Percentiles rank a stretch among this genome's conserved stretches.
Conservation (phyloP, 192 early-diverging fungal genomes). For the Coemansia sp. region DNA sequence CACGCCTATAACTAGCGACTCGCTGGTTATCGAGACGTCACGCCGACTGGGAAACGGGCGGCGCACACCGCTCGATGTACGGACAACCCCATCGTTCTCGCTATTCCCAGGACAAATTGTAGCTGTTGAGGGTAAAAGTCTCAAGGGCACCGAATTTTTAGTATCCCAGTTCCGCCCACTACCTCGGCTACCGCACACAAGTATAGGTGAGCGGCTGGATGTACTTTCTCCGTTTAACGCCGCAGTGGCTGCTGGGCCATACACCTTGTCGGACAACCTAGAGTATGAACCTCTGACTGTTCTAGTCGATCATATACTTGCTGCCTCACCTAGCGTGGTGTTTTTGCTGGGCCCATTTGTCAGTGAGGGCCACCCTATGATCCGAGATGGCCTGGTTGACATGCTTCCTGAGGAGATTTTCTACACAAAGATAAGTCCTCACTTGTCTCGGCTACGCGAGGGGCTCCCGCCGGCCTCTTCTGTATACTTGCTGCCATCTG, state of each 20-base stretch:
- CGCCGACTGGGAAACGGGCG: slow-evolving; percentile 69
- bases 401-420: slow-evolving; percentile 67
- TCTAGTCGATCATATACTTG: slow-evolving; percentile 61
- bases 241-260: slow-evolving; percentile 82
- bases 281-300: slow-evolving; percentile 81
- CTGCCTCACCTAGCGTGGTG: slow-evolving; percentile 75
- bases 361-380: slow-evolving; percentile 57
- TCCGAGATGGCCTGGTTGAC: slow-evolving; percentile 57
- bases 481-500: slow-evolving; percentile 74
- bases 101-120: slow-evolving; percentile 93
- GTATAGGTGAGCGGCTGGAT: slow-evolving; percentile 6
- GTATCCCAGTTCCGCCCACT: slow-evolving; percentile 59
- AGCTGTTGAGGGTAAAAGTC: slow-evolving; percentile 67
- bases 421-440: slow-evolving; percentile 56
- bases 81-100: slow-evolving; percentile 57
- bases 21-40: slow-evolving; percentile 82
- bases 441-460: slow-evolving; percentile 57
- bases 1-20: slow-evolving; percentile 30
- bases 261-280: slow-evolving; percentile 75
- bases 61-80: slow-evolving; percentile 67
- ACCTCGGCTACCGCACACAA: slow-evolving; percentile 58
- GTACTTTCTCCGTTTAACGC: slow-evolving; percentile 51
- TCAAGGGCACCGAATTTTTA: slow-evolving; percentile 57
- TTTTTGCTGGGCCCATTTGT: slow-evolving; percentile 82
- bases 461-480: slow-evolving; percentile 46